Evolutionary conservation across 345 rosid genomes (phyloP), one percentile per base, ranked within the genome.

Genomic region (Camelina neglecta): DNA sequence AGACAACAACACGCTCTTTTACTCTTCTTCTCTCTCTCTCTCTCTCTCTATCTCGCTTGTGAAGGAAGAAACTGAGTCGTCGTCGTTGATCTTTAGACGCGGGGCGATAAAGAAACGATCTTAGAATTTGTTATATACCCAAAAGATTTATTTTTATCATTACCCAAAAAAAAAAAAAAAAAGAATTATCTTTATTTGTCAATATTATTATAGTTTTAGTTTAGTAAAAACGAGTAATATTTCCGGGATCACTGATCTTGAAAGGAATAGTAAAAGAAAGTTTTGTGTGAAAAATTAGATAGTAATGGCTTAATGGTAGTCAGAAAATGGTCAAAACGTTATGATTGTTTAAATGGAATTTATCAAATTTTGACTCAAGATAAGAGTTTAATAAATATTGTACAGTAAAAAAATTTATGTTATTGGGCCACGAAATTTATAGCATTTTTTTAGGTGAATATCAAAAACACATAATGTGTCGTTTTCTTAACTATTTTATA

Each of bases 41-140:
- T 29, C 51, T 64, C 26, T 31, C 39, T 33, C 53, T 66, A 26
- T 36, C 64, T 69, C 81, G 72, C 82, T 60, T 59, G 69, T 44
- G 49, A 31, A 39, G 69, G 59, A 77, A 74, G 79, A 65, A 75
- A 80, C 82, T 80, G 45, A 53, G 84, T 66, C 75, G 70, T 53
- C 70, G 78, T 82, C 83, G 65, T 75, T 77, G 16, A 13, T 67
- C 85, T 73, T 67, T 78, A 67, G 80, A 82, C 75, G 72, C 84
- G 85, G 84, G 67, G 63, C 68, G 11, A 41, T 50, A 7, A 24
- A 24, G 8, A 77, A 64, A 65, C 76, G n/a, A 71, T 58, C 23
- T 55, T 67, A n/a, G 6, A 12, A 15, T 50, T 48, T 48, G 20
- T 48, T 48, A 8, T n/a, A 6, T 16, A 16, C 53, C 53, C 23